Conservation (phyloP, 176 grass and related monocot genomes). For the Aechmea fasciata region DNA sequence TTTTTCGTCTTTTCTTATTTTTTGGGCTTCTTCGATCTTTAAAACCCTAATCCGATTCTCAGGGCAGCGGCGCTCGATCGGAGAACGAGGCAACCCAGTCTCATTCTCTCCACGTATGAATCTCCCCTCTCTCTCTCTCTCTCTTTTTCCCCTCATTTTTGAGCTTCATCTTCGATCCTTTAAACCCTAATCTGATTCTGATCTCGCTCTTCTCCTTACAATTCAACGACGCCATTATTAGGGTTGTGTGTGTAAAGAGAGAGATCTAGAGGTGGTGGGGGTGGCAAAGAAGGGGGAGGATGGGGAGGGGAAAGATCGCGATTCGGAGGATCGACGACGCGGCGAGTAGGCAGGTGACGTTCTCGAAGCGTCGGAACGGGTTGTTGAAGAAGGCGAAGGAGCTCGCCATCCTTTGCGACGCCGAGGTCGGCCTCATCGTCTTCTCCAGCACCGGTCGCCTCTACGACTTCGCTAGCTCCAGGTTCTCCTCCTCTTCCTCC, state of each 20-base stretch:
- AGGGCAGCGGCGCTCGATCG: too few relatives aligned
- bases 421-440: slow-evolving; percentile 57
- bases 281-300: slow-evolving; percentile 11
- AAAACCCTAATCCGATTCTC: too few relatives aligned
- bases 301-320: slow-evolving; percentile 60
- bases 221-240: neutral
- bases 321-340: slow-evolving; percentile 68
- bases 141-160: too few relatives aligned
- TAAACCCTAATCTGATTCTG: neutral
- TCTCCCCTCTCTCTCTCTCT: too few relatives aligned
- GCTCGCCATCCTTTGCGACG: slow-evolving; percentile 46
- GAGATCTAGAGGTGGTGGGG: neutral
- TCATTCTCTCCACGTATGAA: too few relatives aligned
- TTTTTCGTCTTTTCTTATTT: too few relatives aligned
- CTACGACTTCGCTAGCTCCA: slow-evolving; percentile 62
- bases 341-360: slow-evolving; percentile 69
- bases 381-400: slow-evolving; percentile 72
- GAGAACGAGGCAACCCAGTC: too few relatives aligned
- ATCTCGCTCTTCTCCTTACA: neutral
- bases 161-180: too few relatives aligned
- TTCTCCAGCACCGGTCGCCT: slow-evolving; percentile 66
- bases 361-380: slow-evolving; percentile 62
- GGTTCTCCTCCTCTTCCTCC: slow-evolving; percentile 19
- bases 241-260: neutral
- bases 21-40: too few relatives aligned